These are phyloP conservation scores for Volvox reticuliferus DNA, from an alignment of 139 green algal species.

Conservation along the genomic window DNA sequence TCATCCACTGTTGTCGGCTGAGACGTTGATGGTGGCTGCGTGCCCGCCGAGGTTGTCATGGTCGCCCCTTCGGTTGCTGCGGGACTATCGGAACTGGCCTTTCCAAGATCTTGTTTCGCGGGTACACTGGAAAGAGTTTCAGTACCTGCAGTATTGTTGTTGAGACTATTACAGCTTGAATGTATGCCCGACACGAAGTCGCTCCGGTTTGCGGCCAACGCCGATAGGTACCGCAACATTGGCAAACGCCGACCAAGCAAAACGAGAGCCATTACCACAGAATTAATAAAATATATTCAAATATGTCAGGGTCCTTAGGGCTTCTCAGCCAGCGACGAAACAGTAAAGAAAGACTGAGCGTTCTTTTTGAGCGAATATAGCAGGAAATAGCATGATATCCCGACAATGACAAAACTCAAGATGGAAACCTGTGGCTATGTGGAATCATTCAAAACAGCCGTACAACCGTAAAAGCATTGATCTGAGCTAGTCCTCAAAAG, in stretches of 20 bases:
- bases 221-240: slow-evolving; percentile 20
- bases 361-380: too few relatives aligned
- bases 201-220: neutral
- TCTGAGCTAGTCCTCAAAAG: too few relatives aligned
- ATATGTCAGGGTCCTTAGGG: too few relatives aligned
- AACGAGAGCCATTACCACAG: slow-evolving; percentile 10
- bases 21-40: neutral
- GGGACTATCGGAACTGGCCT: neutral
- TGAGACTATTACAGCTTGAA: neutral
- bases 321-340: too few relatives aligned
- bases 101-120: neutral
- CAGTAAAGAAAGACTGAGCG: too few relatives aligned
- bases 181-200: neutral
- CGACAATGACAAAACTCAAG: too few relatives aligned
- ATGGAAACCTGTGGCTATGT: too few relatives aligned
- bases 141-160: neutral
- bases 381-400: too few relatives aligned
- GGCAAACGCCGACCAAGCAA: neutral
- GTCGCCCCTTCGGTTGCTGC: too few relatives aligned
- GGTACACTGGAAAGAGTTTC: neutral
- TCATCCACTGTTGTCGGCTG: slow-evolving; percentile 13
- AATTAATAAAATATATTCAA: neutral
- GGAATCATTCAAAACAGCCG: too few relatives aligned
- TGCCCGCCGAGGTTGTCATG: neutral
- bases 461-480: too few relatives aligned